These are phyloP conservation scores for Dryadomyces quercus-mongolicae DNA, from an alignment of 2,329 filamentous ascomycete species.

Conservation along the genomic window DNA sequence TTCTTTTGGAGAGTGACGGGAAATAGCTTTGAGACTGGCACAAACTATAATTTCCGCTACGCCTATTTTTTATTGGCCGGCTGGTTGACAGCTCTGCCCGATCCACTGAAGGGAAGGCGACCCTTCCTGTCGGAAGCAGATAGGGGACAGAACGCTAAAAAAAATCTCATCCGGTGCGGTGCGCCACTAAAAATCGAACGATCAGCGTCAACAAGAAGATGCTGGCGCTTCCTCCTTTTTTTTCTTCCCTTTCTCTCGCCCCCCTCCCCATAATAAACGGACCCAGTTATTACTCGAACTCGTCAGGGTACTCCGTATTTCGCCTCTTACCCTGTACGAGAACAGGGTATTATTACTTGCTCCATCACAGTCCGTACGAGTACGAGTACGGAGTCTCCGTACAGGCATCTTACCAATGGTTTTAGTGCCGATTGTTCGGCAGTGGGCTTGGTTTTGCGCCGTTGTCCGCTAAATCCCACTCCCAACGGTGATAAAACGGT, in stretches of 20 bases:
- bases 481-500: slow-evolving; percentile 2
- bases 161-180: slow-evolving; percentile 1
- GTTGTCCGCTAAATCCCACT: slow-evolving; percentile 1
- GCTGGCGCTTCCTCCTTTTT: neutral
- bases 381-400: neutral
- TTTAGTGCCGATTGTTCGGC: neutral
- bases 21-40: neutral
- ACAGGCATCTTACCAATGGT: too few species aligned
- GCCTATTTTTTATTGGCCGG: neutral
- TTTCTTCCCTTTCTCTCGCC: too few species aligned
- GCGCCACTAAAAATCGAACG: slow-evolving; percentile 5
- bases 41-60: slow-evolving; percentile 1
- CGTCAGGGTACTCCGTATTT: too few species aligned
- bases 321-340: too few species aligned
- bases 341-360: neutral
- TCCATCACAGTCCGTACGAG: too few species aligned
- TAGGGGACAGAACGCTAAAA: neutral
- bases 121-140: slow-evolving; percentile 1
- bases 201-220: neutral
- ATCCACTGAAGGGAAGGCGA: neutral
- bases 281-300: too few species aligned
- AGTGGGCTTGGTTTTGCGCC: slow-evolving; percentile 1
- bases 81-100: neutral
- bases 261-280: too few species aligned
- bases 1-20: neutral